Evolutionary conservation across 2,329 filamentous ascomycete genomes (phyloP), one percentile per base, ranked within the genome.

Genomic region (Pseudonectria buxi): DNA sequence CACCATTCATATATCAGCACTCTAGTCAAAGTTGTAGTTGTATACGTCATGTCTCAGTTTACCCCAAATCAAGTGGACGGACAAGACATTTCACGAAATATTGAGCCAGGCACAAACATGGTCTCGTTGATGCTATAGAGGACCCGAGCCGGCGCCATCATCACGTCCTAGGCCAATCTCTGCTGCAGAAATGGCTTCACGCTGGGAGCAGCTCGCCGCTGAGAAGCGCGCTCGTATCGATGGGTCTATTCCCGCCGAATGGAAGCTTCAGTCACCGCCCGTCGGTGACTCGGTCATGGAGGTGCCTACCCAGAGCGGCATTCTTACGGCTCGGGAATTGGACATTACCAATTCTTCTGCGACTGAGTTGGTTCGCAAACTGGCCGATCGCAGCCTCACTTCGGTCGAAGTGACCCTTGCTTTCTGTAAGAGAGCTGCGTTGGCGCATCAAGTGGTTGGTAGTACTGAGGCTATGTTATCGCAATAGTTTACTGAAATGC

Each of bases 361-460:
- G 1, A 49, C 55, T 3, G 56, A 53, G 2, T 48, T 70, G 5
- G 43, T 67, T 6, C 34, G 36, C 2, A 55, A 58, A 10, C 59
- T 70, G 14, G 35, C 42, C 4, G 7, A 36, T 1, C 54, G 58
- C 3, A 51, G 49, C 13, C 47, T 66, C 30, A 63, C 54, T 7
- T 58, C 63, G 2, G 53, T 62, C 10, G 66, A 72, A 12, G 72
- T 78, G 4, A 63, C 67, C 1, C 56, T 53, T 10, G 73, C 71
- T 1, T 80, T 71, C 49, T 71, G 67, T 51, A 72, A 71, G 50
- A 50, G 63, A 12, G 65, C 65, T 3, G 63, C 65, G 0, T 53
- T 70, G 15, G 73, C 74, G 1, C 74, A 78, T 37, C 75, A 79
- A 47, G 53, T 74, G 34, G 69, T 73, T n/a, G n/a, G n/a, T n/a